These are phyloP conservation scores for Delphinella strobiligena DNA, from an alignment of 2,329 filamentous ascomycete species.

Conservation along the genomic window DNA sequence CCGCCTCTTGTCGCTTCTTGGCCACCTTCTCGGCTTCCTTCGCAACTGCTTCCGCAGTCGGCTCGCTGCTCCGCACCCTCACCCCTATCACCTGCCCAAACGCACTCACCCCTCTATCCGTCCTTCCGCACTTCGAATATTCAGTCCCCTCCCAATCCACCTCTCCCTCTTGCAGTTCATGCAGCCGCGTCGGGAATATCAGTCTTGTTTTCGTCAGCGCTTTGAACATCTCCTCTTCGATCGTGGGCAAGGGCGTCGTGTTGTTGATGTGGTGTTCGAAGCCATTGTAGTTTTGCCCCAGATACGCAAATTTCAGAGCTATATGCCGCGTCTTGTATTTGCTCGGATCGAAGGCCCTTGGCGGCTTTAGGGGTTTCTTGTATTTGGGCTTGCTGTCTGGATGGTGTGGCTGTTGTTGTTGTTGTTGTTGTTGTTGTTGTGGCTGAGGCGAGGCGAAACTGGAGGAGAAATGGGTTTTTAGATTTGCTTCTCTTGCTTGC, in stretches of 20 bases:
- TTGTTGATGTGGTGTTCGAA: conserved; percentile 76
- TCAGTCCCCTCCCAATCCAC: conserved; percentile 75
- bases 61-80: conserved; percentile 66
- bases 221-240: conserved; percentile 91
- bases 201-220: conserved; percentile 71
- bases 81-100: conserved; percentile 92
- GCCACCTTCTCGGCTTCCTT: conserved; percentile 9
- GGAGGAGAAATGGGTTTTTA: not conserved
- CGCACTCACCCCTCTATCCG: conserved; percentile 85
- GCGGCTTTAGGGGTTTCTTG: conserved; percentile 18
- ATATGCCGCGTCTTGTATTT: conserved; percentile 76
- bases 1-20: conserved; percentile 6
- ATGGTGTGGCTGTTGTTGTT: not conserved
- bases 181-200: conserved; percentile 52
- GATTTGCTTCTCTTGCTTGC: conserved; percentile 6
- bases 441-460: not conserved
- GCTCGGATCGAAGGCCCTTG: conserved; percentile 58
- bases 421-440: not conserved
- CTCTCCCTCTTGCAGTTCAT: conserved; percentile 27
- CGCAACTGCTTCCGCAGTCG: conserved; percentile 24
- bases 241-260: conserved; percentile 57
- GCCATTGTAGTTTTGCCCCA: conserved; percentile 84
- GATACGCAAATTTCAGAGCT: conserved; percentile 85
- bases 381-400: conserved; percentile 7
- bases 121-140: conserved; percentile 91